Evolutionary conservation across 768 basidiomycete species (phyloP), one percentile per base, ranked within the genome.

Genomic region (Leucocoprinus birnbaumii): DNA sequence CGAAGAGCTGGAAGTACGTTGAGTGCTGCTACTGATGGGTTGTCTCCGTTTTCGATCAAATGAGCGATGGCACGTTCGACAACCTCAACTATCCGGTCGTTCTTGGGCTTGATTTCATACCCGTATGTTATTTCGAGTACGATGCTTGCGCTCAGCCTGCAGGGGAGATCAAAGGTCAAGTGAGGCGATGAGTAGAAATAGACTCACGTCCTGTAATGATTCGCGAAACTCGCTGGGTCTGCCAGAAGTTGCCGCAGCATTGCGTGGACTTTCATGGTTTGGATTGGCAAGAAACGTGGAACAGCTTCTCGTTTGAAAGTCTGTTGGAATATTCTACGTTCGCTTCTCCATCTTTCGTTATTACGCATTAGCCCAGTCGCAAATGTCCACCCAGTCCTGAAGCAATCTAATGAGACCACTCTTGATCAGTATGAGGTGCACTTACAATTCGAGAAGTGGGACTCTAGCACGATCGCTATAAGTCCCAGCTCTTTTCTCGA

Each of bases 81-180:
- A 10, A 68, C 34, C 1, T 59, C 14, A n/a, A 65, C 59, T 26
- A 64, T 63, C n/a, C 50, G 56, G 50, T 70, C 67, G 26, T 62
- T 49, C 42, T 56, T 62, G 3, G 65, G 58, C 4, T 51, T 31
- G 8, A 65, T 54, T 3, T 67, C 62, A 47, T 67, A 61, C 2
- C 75, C 75, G 49, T 75, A 76, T 16, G 69, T 64, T 16, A 69
- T 55, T 24, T 53, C 35, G 16, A 46, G 24, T 22, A 53, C n/a
- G 34, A 53, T 25, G 4, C 44, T 34, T 3, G 52, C 52, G 34
- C 52, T 53, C 13, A 53, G 22, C n/a, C 45, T 53, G 11, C 11
- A 31, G 11, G 31, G 31, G 13, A 38, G 31, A 22, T 31, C 31
- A 16, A 16, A 4, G 3, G 14, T 5, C 31, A n/a, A n/a, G n/a